Evolutionary conservation across 331 rosid genomes (phyloP).

Genomic region (Spiraea crenata): DNA sequence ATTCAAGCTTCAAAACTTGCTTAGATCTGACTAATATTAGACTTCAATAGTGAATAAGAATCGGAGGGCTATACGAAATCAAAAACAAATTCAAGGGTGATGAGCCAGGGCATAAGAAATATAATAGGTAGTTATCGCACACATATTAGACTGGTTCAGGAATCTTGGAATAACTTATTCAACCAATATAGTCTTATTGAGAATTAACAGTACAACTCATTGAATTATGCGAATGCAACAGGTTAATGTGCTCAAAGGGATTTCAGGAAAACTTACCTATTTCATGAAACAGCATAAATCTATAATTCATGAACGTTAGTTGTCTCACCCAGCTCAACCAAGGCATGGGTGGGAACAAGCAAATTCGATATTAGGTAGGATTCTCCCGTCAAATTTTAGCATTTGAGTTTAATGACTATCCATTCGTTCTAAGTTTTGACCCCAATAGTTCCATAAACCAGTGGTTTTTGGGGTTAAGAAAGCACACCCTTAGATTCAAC

Average conservation of each 20-base stretch:
- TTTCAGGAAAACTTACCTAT: not conserved
- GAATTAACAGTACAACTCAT: not conserved
- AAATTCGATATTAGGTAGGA: not conserved
- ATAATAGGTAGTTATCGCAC: not conserved
- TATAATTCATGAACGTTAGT: not conserved
- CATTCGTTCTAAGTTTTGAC: not conserved
- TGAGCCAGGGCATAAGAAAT: not conserved
- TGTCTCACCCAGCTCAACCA: no score
- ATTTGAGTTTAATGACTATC: no score
- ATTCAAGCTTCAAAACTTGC: slow-evolving; percentile 2
- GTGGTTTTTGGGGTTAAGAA: not conserved
- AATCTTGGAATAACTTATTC: not conserved
- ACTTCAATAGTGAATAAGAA: not conserved
- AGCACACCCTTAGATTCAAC: not conserved
- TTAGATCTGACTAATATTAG: not conserved
- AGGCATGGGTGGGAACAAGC: not conserved
- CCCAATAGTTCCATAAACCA: not conserved
- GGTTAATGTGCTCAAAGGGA: not conserved
- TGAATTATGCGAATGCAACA: not conserved
- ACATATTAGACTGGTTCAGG: not conserved
- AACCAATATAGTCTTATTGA: not conserved
- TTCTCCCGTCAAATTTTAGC: not conserved
- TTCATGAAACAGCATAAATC: not conserved
- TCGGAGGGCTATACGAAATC: not conserved
- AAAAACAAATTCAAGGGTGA: not conserved